Base-by-base conservation (phyloP, 1,284 basidiomycete genomes). In the Ganoderma lucidum region DNA sequence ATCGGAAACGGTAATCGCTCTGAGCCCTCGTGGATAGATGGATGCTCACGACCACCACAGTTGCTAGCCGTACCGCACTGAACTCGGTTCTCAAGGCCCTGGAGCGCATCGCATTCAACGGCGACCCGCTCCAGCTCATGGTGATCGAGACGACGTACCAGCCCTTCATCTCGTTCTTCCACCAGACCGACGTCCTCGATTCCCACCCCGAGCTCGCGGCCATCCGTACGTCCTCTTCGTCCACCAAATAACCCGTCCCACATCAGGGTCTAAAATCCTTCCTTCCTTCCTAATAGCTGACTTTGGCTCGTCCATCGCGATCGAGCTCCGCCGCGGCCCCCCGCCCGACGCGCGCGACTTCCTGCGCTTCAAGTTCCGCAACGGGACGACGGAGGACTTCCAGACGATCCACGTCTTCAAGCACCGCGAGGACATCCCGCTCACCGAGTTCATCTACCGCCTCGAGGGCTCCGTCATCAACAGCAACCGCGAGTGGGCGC, bases 81-180 rank as follows among this genome's bases (percentile, higher is more conserved):
- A 87, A 89, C 78, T 89, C 91, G 28, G 83, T 96, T 78, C 82
- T 95, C 65, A 81, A 79, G 62, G 88, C 92, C 8, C 86, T 96
- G 65, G 86, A 92, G 77, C 88, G 89, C 74, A 90, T 96, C 76
- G 86, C 91, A 62, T 95, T 92, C 85, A 88, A 91, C 75, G 89
- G 87, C 66, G 90, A 93, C 80, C 89, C 92, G 51, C 88, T 96
- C 67, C 90, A 94, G 76, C 85, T 96, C 80, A 84, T 91, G 78
- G 81, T 95, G 72, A 82, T 93, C 69, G 85, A 94, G 76, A 91
- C 91, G 30, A 93, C 93, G 73, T 96, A 96, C 85, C 95, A 96
- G 80, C 92, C 95, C 19, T 94, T 96, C 87, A 90, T 96, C 76
- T 94, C 93, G 17, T 85, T 96, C 78, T 92, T 95, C 88, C 88